These are phyloP conservation scores for Phytophthora sansomeana DNA, from an alignment of 352 stramenopile genomes.

Conservation along the genomic window DNA sequence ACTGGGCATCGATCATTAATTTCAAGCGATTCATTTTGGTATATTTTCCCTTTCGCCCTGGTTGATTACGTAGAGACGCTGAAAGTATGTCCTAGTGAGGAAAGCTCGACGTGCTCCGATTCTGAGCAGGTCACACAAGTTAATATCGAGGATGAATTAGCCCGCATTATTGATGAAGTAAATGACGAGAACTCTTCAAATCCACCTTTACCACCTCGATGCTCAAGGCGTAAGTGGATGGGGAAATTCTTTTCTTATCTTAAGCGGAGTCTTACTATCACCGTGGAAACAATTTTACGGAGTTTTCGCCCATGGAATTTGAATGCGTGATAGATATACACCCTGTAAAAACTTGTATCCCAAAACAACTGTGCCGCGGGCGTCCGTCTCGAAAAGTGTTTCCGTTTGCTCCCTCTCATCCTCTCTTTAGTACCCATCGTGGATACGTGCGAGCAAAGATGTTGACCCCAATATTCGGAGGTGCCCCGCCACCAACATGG, in stretches of 20 bases:
- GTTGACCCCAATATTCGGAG: constrained; percentile 9
- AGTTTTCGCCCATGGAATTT: constrained; percentile 9
- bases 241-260: constrained; percentile 1
- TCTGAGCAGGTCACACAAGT: neutral
- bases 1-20: neutral
- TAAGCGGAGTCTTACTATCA: constrained; percentile 14
- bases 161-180: neutral
- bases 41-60: constrained; percentile 2
- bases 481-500: constrained; percentile 2
- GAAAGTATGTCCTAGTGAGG: neutral
- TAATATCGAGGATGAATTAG: constrained; percentile 4
- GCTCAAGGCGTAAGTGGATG: neutral
- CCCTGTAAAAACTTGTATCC: neutral
- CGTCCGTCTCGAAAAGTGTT: neutral
- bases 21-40: neutral
- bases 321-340: constrained; percentile 5
- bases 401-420: neutral
- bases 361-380: neutral
- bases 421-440: constrained; percentile 8
- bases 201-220: too few species aligned
- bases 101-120: neutral
- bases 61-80: constrained; percentile 1
- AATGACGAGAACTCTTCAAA: constrained; percentile 9
- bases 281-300: neutral
- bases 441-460: constrained; percentile 6